Percentiles rank a stretch among this genome's conserved stretches.
phyloP scores from a whole-genome alignment of 192 early-diverging fungal species.

The Backusella mclennaniae region DNA sequence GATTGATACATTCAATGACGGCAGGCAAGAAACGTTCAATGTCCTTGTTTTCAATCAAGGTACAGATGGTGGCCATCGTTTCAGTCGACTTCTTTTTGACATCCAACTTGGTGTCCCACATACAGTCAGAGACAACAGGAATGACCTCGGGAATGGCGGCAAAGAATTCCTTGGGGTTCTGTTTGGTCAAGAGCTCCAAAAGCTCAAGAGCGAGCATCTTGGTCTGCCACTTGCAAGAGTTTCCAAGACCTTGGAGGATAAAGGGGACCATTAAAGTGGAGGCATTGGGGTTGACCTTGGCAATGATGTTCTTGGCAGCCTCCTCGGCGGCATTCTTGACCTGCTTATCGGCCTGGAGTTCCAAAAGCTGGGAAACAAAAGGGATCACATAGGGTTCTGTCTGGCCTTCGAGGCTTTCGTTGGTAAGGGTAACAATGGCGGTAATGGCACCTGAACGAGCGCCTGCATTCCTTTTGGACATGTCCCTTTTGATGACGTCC shows the following conservation, averaged over 20 bases:
- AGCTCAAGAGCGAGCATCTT: conserved; percentile 54
- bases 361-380: conserved; percentile 62
- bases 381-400: conserved; percentile 69
- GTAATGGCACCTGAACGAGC: conserved; percentile 64
- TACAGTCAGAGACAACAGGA: conserved; percentile 68
- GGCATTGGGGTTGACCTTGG: conserved; percentile 45
- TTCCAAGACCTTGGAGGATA: conserved; percentile 62
- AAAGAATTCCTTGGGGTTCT: conserved; percentile 49
- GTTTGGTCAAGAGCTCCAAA: conserved; percentile 42
- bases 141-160: conserved; percentile 59
- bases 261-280: conserved; percentile 58
- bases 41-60: conserved; percentile 76
- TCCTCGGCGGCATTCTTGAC: conserved; percentile 43
- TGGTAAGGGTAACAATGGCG: conserved; percentile 59
- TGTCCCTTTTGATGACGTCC: conserved; percentile 54
- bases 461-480: conserved; percentile 67
- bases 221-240: conserved; percentile 77
- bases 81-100: conserved; percentile 59
- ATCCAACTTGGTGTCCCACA: conserved; percentile 83
- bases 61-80: conserved; percentile 68
- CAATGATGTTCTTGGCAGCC: conserved; percentile 45
- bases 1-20: conserved; percentile 70
- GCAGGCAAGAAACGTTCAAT: conserved; percentile 73
- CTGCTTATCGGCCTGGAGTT: conserved; percentile 58
- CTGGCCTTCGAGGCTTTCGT: conserved; percentile 43